Conservation (phyloP, 345 rosid species). For the Pistacia integerrima region DNA sequence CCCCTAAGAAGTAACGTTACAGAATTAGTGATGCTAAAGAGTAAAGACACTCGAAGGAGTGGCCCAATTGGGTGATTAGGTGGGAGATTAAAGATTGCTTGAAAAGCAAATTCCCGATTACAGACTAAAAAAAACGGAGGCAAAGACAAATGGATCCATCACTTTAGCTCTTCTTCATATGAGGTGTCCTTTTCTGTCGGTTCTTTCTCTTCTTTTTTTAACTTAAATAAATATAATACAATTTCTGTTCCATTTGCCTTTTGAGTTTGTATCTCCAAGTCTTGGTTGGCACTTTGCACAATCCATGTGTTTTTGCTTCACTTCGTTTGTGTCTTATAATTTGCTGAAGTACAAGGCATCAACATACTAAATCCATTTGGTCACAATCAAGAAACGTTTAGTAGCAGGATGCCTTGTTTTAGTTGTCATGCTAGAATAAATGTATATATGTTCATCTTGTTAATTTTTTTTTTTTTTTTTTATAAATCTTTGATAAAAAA, state of each 20-base stretch:
- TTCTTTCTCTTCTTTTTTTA: background rate
- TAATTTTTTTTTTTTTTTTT: too few relatives aligned
- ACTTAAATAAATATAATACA: background rate
- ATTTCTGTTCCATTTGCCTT: background rate
- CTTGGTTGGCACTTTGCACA: background rate
- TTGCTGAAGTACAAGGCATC: background rate
- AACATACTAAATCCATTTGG: background rate
- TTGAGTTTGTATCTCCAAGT: background rate
- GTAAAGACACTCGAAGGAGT: background rate
- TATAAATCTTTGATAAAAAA: too few relatives aligned
- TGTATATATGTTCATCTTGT: too few relatives aligned
- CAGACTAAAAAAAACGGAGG: too few relatives aligned
- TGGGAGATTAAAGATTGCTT: background rate
- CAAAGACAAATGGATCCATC: background rate
- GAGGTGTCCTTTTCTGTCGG: constrained; percentile 28
- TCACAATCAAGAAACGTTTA: too few relatives aligned
- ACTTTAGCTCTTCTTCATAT: constrained; percentile 2
- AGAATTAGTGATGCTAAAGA: too few relatives aligned
- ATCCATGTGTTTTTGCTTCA: background rate
- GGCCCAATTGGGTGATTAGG: background rate
- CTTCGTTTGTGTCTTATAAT: background rate
- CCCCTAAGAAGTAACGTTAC: too few relatives aligned
- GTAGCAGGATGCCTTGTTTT: too few relatives aligned
- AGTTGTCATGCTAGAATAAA: too few relatives aligned
- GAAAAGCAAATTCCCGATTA: background rate